Conservation (phyloP, 2,329 filamentous ascomycete genomes). For the Pyricularia grisea region DNA sequence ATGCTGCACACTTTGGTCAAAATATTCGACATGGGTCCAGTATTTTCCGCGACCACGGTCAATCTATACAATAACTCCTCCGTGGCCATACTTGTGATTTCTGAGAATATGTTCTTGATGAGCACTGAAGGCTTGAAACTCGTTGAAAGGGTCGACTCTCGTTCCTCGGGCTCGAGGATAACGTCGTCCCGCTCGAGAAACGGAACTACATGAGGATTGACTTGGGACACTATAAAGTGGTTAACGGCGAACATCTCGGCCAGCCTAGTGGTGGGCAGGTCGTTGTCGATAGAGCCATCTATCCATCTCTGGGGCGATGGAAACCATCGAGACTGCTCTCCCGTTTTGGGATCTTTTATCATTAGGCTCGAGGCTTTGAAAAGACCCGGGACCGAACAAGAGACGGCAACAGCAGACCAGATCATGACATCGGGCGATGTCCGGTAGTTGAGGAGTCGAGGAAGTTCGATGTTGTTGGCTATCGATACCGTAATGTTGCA, state of each 20-base stretch:
- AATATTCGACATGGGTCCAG: constrained; percentile 71
- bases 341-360: constrained; percentile 76
- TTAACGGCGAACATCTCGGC: constrained; percentile 98
- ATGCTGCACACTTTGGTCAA: constrained; percentile 73
- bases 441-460: constrained; percentile 80
- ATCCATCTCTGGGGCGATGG: constrained; percentile 80
- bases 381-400: constrained; percentile 82
- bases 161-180: constrained; percentile 26
- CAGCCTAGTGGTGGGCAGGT: constrained; percentile 81
- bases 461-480: constrained; percentile 78
- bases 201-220: constrained; percentile 87
- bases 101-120: constrained; percentile 45
- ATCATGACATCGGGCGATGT: constrained; percentile 92
- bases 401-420: constrained; percentile 93
- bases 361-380: constrained; percentile 73
- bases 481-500: constrained; percentile 92
- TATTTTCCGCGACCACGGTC: constrained; percentile 62
- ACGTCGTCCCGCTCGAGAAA: constrained; percentile 72
- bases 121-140: constrained; percentile 3
- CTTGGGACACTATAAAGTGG: constrained; percentile 94
- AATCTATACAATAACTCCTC: constrained; percentile 74
- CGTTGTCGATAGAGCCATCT: constrained; percentile 90
- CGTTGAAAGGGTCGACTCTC: background rate
- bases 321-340: constrained; percentile 73
- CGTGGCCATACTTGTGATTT: constrained; percentile 63